Conservation (phyloP, 2,329 filamentous ascomycete genomes). For the Dothideomycetes sp. region DNA sequence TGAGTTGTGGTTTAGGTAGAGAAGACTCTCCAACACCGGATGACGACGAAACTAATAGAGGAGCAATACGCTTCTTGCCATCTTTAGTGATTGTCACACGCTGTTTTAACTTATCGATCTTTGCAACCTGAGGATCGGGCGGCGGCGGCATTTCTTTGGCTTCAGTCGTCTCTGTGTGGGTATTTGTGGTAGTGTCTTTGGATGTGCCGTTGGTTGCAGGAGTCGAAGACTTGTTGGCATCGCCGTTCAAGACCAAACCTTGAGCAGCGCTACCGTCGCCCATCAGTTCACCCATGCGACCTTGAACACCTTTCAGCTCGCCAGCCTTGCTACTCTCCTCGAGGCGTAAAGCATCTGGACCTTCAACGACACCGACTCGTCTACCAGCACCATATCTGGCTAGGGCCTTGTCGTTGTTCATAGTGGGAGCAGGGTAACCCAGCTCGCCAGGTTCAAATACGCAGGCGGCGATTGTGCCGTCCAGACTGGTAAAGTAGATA, state of each 20-base stretch:
- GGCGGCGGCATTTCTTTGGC: constrained; percentile 41
- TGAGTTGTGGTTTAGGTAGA: constrained; percentile 76
- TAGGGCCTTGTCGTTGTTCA: constrained; percentile 86
- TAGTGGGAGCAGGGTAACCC: constrained; percentile 73
- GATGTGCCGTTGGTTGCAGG: constrained; percentile 37
- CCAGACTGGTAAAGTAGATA: constrained; percentile 76
- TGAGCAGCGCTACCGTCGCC: constrained; percentile 59
- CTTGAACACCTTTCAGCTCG: constrained; percentile 81
- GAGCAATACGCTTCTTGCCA: constrained; percentile 90
- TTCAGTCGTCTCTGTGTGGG: constrained; percentile 24
- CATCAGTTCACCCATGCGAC: constrained; percentile 97
- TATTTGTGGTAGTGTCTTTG: constrained; percentile 24
- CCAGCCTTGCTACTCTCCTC: constrained; percentile 90
- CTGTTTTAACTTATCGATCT: constrained; percentile 68
- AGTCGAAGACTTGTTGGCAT: constrained; percentile 19
- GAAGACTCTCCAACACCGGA: constrained; percentile 82
- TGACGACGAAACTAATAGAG: constrained; percentile 74
- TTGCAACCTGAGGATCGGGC: constrained; percentile 47
- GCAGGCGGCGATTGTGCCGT: constrained; percentile 75
- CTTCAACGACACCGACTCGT: constrained; percentile 85
- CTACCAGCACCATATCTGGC: constrained; percentile 86
- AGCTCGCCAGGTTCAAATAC: constrained; percentile 81
- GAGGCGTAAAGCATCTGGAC: constrained; percentile 75
- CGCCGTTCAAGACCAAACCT: constrained; percentile 33
- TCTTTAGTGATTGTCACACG: constrained; percentile 93